phyloP scores from a whole-genome alignment of 345 rosid genomes.

The Arabidopsis arenosa region DNA sequence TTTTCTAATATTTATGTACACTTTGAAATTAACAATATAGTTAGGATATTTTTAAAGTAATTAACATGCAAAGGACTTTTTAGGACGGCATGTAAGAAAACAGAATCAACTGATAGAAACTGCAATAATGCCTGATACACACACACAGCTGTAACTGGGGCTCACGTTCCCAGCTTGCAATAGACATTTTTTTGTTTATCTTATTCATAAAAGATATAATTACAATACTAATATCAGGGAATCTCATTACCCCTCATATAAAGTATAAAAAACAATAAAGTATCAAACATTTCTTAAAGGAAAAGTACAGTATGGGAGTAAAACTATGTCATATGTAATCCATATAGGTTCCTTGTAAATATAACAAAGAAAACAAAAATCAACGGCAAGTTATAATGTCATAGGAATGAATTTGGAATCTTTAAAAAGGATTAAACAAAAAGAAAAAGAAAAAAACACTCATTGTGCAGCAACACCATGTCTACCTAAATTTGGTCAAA shows the following conservation, averaged over 20 bases:
- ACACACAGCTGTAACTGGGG: conserved; percentile 40
- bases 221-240: conserved; percentile 26
- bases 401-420: conserved; percentile 12
- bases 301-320: background rate
- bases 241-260: conserved; percentile 34
- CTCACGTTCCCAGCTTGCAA: conserved; percentile 49
- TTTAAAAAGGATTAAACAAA: background rate
- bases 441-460: background rate
- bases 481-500: conserved; percentile 34
- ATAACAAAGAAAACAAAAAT: background rate
- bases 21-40: background rate
- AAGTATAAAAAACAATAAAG: conserved; percentile 12
- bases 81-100: conserved; percentile 40
- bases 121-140: conserved; percentile 40
- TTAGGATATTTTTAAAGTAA: background rate
- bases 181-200: background rate
- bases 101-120: conserved; percentile 21
- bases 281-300: conserved; percentile 4
- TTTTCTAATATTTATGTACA: background rate
- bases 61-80: conserved; percentile 11
- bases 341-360: background rate
- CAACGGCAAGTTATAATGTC: background rate
- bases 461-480: conserved; percentile 1
- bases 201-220: background rate
- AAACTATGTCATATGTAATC: background rate